Conservation (phyloP, 257 asterid genomes). For the Linderniella brevidens region DNA sequence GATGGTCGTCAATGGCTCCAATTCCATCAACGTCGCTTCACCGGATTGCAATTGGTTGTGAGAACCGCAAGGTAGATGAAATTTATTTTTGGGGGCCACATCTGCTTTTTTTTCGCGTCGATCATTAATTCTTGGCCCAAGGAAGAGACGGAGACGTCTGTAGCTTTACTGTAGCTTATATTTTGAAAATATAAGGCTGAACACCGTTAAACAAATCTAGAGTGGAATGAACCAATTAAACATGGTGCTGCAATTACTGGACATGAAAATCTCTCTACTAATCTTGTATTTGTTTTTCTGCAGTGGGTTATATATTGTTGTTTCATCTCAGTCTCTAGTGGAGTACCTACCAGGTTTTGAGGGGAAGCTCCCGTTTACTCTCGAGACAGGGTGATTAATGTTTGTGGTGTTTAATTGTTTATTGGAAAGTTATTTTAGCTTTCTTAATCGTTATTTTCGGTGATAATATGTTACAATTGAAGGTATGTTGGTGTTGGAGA, state of each 20-base stretch:
- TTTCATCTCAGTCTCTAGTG: constrained; percentile 9
- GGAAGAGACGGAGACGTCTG: too few species aligned
- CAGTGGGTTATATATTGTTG: not conserved
- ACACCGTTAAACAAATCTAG: too few species aligned
- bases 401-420: not conserved
- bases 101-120: too few species aligned
- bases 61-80: too few species aligned
- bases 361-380: constrained; percentile 25
- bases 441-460: not conserved
- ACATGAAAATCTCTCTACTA: too few species aligned
- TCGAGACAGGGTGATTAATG: constrained; percentile 34
- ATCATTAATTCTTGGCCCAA: too few species aligned
- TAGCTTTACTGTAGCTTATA: too few species aligned
- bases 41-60: too few species aligned
- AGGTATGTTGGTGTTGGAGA: constrained; percentile 13
- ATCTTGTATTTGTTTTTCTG: constrained; percentile 5
- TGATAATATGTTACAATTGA: not conserved
- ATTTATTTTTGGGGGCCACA: too few species aligned
- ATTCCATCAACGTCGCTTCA: not conserved
- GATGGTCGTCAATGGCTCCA: not conserved
- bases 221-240: too few species aligned
- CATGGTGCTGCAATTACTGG: too few species aligned
- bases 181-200: too few species aligned
- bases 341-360: constrained; percentile 16
- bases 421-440: not conserved